A percentile compares a stretch with the other conserved stretches of the same genome.
Conservation (phyloP, 441 rosid species). For the Cnidoscolus chayamansa region DNA sequence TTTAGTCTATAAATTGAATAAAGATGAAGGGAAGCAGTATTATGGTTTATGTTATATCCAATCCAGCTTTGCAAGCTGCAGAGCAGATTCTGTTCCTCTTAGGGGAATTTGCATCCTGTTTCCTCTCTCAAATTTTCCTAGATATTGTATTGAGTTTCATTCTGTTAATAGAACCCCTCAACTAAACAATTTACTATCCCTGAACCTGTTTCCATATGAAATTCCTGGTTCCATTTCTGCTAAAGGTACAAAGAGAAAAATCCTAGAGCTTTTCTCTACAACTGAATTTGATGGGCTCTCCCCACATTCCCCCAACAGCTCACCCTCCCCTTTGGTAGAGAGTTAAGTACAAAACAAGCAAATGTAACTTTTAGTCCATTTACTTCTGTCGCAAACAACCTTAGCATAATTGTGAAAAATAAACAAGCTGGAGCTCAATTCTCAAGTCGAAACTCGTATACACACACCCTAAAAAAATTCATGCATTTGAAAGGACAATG, state of each 20-base stretch:
- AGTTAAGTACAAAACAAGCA: too few relatives aligned
- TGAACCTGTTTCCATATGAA: background rate
- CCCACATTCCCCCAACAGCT: too few relatives aligned
- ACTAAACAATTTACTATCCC: background rate
- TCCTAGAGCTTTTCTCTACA: background rate
- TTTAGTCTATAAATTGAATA: too few relatives aligned
- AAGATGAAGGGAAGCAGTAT: too few relatives aligned
- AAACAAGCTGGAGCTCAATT: background rate
- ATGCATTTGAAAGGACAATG: background rate
- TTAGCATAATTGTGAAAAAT: background rate
- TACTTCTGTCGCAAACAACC: background rate
- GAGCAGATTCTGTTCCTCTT: too few relatives aligned
- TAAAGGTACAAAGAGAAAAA: background rate
- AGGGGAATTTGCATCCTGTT: too few relatives aligned
- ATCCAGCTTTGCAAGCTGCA: too few relatives aligned
- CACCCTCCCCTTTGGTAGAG: too few relatives aligned
- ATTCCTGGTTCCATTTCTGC: background rate
- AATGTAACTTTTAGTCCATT: background rate
- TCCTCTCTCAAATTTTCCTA: too few relatives aligned
- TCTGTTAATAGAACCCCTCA: background rate
- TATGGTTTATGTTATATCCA: too few relatives aligned
- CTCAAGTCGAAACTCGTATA: background rate
- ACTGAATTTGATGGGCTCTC: too few relatives aligned
- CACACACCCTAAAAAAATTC: background rate
- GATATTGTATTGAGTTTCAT: too few relatives aligned